A percentile compares a stretch with the other conserved stretches of the same genome.
Conservation (phyloP, 768 basidiomycete species). For the Psilocybe azurescens region DNA sequence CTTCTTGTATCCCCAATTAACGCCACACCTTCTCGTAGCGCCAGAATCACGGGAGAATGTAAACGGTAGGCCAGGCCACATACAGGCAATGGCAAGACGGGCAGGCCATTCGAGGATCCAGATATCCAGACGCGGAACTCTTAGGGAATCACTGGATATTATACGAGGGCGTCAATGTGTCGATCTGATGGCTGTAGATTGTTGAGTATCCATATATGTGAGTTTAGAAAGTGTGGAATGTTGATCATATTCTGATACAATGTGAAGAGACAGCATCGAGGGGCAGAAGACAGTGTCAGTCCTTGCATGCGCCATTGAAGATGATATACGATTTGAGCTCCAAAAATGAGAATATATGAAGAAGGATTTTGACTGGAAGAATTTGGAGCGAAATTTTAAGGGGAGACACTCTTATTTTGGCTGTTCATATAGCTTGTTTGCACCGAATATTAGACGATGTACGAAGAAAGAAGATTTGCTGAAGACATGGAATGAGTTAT, state of each 20-base stretch:
- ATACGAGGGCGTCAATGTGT: neutral
- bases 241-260: conserved; percentile 1
- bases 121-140: conserved; percentile 11
- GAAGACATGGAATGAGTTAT: too few species aligned
- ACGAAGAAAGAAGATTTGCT: too few species aligned
- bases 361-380: too few species aligned
- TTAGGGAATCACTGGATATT: conserved; percentile 4
- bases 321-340: conserved; percentile 1
- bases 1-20: neutral
- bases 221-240: neutral
- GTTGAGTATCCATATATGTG: neutral
- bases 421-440: too few species aligned
- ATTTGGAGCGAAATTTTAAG: too few species aligned
- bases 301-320: conserved; percentile 2
- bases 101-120: conserved; percentile 15
- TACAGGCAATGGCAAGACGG: neutral
- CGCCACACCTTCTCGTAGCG: neutral
- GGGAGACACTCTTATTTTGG: too few species aligned
- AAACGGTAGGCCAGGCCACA: conserved; percentile 13
- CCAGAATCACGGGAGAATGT: neutral
- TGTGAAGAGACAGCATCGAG: neutral
- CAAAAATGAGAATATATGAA: too few species aligned
- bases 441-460: too few species aligned
- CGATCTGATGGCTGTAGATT: conserved; percentile 7
- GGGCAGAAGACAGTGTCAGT: neutral